Base-by-base conservation (phyloP, 768 basidiomycete genomes). In the Rubroboletus pulcherrimus region DNA sequence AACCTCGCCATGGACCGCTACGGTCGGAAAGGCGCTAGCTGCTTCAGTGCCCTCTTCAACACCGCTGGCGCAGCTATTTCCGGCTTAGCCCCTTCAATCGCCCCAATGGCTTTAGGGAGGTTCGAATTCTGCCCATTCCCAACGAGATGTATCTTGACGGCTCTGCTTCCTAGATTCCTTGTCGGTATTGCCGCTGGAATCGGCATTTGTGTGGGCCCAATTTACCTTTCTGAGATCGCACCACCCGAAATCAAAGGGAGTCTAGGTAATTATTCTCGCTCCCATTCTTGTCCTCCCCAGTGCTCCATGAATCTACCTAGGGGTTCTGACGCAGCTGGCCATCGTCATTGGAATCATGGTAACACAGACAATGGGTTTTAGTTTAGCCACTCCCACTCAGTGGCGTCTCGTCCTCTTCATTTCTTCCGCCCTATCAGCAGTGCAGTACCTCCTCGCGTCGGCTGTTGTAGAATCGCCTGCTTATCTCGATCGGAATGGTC, bases 341-440 rank as follows among this genome's bases (percentile, higher is more conserved):
- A 88, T 96, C 63, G 91, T 96, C 34, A 71, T 91, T 51, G 91
- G 91, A 30, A 88, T 97, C 59, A 86, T 96, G 78, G 68, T 84
- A n/a, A 89, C 93, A 0, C 95, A 98, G 66, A 71, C 78, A 5
- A 75, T 91, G 57, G 93, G 92, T 4, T 75, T 93, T 37, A 69
- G 74, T 50, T 77, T 90, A 46, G 86, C 91, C 15, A 84, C 84
- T 10, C 87, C 87, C 2, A 49, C 66, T 17, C 68, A 78, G 46
- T 93, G 91, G 91, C 84, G 91, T 39, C 61, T 79, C 41, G 89
- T 93, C 21, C 77, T 90, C 21, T 68, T 85, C 56, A 70, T 85
- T 50, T 91, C 91, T 2, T 76, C 75, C 33, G 73, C 66, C 2
- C 60, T 88, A n/a, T 80, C 84, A 10, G 66, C 78, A 7, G 54